Base-by-base conservation (phyloP, 371 early-diverging fungal genomes). In the Saksenaea oblongispora region DNA sequence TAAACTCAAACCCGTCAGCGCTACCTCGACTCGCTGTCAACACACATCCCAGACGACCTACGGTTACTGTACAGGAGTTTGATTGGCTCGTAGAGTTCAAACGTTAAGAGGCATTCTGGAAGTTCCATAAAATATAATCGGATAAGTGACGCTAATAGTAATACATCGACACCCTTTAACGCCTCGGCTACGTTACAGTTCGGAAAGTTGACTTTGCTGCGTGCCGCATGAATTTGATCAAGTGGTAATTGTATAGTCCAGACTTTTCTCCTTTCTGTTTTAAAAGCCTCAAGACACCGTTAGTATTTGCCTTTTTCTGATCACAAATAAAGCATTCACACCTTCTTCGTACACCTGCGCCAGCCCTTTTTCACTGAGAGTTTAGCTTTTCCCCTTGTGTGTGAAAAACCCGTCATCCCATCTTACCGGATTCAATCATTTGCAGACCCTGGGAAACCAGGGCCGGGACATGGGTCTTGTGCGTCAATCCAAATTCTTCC, bases 81-180 rank as follows among this genome's bases (percentile, higher is more conserved):
- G 58, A 86, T 81, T 1, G 91, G 84, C 9, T 90, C 92, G 55
- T 92, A 91, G n/a, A 91, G 79, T 60, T 90, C 89, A 64, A 82
- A 85, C 1, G 90, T 89, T 17, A 87, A 74, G 36, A 91, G 59
- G 34, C 90, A 90, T 41, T 85, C 87, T 2, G 92, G 92, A 13
- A 92, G 74, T 59, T 92, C 92, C 76, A 89, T 70, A 34, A 92
- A 75, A 60, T 91, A 92, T 27, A 92, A 72, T 7, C 87, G 81
- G 26, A 92, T 64, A 1, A 86, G 69, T 8, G 87, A 88, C n/a
- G 87, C 84, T 5, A 90, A 73, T 9, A 86, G 66, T 14, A 84
- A 68, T 8, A 84, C 66, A 66, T 91, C 90, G 57, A 81, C 87
- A 35, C 72, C 59, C 27, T 84, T 74, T 27, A 92, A 61, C 57